Base-by-base conservation (phyloP, 108 stramenopile species). In the Discostella stelligeroides region DNA sequence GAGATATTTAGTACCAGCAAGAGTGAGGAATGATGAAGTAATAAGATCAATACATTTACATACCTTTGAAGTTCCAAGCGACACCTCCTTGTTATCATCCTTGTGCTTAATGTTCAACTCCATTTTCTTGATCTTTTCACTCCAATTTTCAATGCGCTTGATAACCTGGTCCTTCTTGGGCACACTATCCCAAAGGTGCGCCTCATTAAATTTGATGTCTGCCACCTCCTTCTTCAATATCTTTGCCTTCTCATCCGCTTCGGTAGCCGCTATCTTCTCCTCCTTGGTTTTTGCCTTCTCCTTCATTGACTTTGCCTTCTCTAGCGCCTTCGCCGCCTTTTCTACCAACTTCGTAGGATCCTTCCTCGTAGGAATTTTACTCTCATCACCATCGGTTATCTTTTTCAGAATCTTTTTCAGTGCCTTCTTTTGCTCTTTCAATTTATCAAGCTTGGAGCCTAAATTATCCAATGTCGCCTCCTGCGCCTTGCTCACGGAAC, bases 61-160 rank as follows among this genome's bases (percentile, higher is more conserved):
- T 43, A 85, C 84, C 82, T 92, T 92, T 40, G 95, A 95, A 25
- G 97, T 97, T 62, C 95, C 94, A 11, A 97, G 84, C 8, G 92
- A 85, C 3, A 99, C 99, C 73, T 97, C 97, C 85, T 99, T 99
- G 79, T 99, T 99, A 58, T 99, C 98, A 55, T 99, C 98, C 60
- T 96, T 96, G 84, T 99, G 96, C 72, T 97, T 96, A 41, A 98
- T 72, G 56, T 97, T 95, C 75, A 98, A 72, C 66, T 97, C 92
- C 73, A 88, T 84, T 66, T 95, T 96, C 25, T 82, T 66, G 58
- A 98, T 96, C 80, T 98, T 97, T 49, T 78, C 82, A 17, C 41
- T 84, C 98, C 97, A 99, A 17, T 57, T 83, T 24, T 80, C 64
- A 55, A 99, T 87, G 24, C 85, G 79, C 59, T 90, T 92, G 9